These are phyloP conservation scores for Dendrothele bispora DNA, from an alignment of 768 basidiomycete species.

Conservation along the genomic window DNA sequence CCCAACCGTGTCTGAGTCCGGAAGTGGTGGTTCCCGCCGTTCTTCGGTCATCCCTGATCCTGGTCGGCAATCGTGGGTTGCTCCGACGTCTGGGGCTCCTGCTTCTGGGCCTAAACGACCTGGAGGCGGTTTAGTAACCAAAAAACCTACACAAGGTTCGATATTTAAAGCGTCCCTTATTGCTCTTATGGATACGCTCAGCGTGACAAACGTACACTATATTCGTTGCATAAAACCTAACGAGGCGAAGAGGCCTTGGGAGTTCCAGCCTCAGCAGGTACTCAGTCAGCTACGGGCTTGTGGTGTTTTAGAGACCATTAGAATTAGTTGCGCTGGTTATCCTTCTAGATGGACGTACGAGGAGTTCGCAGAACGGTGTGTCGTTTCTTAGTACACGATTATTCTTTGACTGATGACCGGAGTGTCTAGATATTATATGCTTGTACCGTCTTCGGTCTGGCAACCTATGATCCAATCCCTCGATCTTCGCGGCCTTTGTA, in stretches of 20 bases:
- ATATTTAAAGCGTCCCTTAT: constrained; percentile 97
- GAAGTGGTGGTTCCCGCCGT: constrained; percentile 74
- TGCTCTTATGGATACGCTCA: constrained; percentile 95
- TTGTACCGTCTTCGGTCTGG: constrained; percentile 87
- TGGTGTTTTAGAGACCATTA: constrained; percentile 98
- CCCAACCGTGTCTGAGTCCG: constrained; percentile 77
- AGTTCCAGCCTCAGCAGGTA: constrained; percentile 94
- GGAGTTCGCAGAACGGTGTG: constrained; percentile 95
- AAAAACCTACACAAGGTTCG: constrained; percentile 95
- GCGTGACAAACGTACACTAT: constrained; percentile 97
- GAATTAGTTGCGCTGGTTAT: constrained; percentile 98
- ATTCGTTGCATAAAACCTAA: constrained; percentile 99
- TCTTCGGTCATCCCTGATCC: constrained; percentile 88
- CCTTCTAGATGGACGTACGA: constrained; percentile 98
- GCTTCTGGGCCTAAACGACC: constrained; percentile 51
- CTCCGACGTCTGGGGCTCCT: constrained; percentile 36
- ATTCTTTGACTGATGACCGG: constrained; percentile 15
- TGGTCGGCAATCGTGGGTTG: constrained; percentile 72
- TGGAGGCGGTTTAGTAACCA: constrained; percentile 62
- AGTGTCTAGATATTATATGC: constrained; percentile 86
- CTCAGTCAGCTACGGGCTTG: constrained; percentile 93
- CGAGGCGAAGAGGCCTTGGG: constrained; percentile 95
- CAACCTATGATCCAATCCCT: constrained; percentile 79
- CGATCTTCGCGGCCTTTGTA: constrained; percentile 80
- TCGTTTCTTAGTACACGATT: constrained; percentile 6